These are phyloP conservation scores for Pythium apleroticum DNA, from an alignment of 352 stramenopile genomes.

Conservation along the genomic window DNA sequence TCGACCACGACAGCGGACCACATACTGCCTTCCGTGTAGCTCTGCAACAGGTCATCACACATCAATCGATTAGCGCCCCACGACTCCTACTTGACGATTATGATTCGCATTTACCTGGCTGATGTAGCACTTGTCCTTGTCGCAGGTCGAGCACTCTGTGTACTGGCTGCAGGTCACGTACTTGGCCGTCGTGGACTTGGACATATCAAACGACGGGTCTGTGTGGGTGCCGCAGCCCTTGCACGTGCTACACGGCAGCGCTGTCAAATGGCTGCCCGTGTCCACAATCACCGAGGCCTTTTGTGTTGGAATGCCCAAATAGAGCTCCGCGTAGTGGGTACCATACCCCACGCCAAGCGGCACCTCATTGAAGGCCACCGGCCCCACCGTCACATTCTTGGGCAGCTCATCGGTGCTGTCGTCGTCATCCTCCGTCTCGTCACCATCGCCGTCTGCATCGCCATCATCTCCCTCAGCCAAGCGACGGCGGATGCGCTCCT, in stretches of 20 bases:
- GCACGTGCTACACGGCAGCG: constrained; percentile 73
- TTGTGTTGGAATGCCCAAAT: constrained; percentile 75
- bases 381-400: constrained; percentile 17
- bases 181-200: constrained; percentile 74
- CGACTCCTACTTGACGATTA: neutral
- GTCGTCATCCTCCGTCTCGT: neutral
- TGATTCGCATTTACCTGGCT: constrained; percentile 43
- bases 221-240: constrained; percentile 70
- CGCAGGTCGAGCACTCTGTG: constrained; percentile 48
- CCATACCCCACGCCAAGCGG: constrained; percentile 69
- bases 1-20: constrained; percentile 81
- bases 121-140: constrained; percentile 68
- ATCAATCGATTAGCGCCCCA: neutral
- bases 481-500: constrained; percentile 48
- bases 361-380: constrained; percentile 57
- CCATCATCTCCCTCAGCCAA: constrained; percentile 22
- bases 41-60: constrained; percentile 41
- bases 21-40: constrained; percentile 88
- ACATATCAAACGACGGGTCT: constrained; percentile 67
- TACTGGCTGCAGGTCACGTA: constrained; percentile 66
- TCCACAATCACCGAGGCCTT: constrained; percentile 85
- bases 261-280: constrained; percentile 80
- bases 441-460: constrained; percentile 2
- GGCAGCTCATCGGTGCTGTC: neutral
- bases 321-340: constrained; percentile 84